A percentile compares a stretch with the other conserved stretches of the same genome.
phyloP scores from a whole-genome alignment of 768 basidiomycete species.

The Lactarius pseudohatsudake region DNA sequence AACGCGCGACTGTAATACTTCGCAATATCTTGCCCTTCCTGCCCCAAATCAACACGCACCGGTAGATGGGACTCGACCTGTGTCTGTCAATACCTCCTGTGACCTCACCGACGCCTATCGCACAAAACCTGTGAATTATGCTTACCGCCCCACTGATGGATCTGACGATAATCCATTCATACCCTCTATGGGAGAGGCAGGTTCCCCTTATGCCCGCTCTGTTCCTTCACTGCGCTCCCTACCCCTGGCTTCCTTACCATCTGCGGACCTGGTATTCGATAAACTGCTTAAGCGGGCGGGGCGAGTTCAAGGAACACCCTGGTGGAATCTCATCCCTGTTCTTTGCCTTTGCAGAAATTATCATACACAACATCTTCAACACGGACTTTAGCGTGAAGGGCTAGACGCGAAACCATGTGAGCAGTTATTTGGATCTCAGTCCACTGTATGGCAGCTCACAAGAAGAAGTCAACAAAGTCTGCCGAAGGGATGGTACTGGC shows the following conservation, averaged over 20 bases:
- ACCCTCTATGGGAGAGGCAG: constrained; percentile 38
- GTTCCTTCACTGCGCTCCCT: constrained; percentile 50
- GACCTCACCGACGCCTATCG: background rate
- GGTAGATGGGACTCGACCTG: background rate
- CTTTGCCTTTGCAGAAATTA: constrained; percentile 76
- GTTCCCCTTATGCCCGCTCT: constrained; percentile 52
- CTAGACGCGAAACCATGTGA: constrained; percentile 57
- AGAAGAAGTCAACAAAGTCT: constrained; percentile 45
- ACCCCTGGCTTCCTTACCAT: constrained; percentile 53
- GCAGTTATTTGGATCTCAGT: constrained; percentile 76
- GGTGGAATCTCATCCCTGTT: constrained; percentile 69
- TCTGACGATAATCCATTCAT: constrained; percentile 38
- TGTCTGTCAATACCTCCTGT: background rate
- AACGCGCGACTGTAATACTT: no score
- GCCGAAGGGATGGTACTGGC: constrained; percentile 66
- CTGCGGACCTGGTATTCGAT: constrained; percentile 70
- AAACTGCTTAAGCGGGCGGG: constrained; percentile 54
- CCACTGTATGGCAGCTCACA: constrained; percentile 68
- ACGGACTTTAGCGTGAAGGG: constrained; percentile 42
- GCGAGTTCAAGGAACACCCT: constrained; percentile 33
- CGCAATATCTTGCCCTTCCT: constrained; percentile 26
- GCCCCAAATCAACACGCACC: background rate
- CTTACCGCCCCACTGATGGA: constrained; percentile 38
- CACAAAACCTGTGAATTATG: constrained; percentile 16
- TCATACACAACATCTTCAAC: constrained; percentile 75